A percentile compares a stretch with the other conserved stretches of the same genome.
Conservation (phyloP, 2,329 filamentous ascomycete genomes). For the Myriosclerotinia duriaeana region DNA sequence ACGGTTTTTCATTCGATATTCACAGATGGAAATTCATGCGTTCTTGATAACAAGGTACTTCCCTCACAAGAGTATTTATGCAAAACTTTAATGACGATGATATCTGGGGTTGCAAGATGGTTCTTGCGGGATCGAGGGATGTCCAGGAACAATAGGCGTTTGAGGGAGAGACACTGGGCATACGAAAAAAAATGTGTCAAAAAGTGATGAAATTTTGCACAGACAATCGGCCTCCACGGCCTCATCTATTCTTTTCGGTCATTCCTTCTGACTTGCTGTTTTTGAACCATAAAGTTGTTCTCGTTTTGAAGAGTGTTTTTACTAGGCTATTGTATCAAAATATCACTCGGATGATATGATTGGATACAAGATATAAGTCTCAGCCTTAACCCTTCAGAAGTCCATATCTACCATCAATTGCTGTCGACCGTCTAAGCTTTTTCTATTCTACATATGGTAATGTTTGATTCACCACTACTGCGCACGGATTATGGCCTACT, state of each 20-base stretch:
- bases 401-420: background rate
- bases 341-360: background rate
- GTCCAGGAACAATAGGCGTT: background rate
- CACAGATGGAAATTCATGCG: no score
- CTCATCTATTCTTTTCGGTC: background rate
- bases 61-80: background rate
- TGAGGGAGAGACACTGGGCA: background rate
- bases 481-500: background rate
- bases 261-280: background rate
- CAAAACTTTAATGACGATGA: slow-evolving; percentile 1
- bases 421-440: no score
- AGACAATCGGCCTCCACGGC: background rate
- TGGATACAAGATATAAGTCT: background rate
- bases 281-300: no score
- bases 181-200: background rate
- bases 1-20: no score
- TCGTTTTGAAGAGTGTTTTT: background rate
- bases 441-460: background rate
- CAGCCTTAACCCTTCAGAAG: background rate
- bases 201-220: background rate
- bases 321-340: background rate
- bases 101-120: background rate
- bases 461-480: background rate
- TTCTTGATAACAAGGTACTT: no score
- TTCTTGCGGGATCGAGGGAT: background rate